A percentile compares a stretch with the other conserved stretches of the same genome.
Conservation (phyloP, 495 filamentous ascomycete species). For the Penicillium maclennaniae region DNA sequence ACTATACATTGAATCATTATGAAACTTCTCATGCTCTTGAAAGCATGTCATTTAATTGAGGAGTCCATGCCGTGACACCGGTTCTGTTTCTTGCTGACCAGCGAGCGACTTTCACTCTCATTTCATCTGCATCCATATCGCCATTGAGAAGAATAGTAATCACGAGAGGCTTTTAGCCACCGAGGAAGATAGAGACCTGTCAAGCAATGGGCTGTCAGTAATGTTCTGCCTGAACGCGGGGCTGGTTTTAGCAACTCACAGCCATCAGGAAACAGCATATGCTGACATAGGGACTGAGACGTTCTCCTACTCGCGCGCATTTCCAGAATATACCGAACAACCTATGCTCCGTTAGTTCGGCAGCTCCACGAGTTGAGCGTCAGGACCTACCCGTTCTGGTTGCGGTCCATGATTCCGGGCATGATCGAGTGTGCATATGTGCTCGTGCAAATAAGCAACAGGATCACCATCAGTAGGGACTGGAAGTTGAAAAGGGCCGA, state of each 20-base stretch:
- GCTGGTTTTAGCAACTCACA: constrained; percentile 46
- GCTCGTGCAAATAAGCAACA: constrained; percentile 93
- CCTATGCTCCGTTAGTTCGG: constrained; percentile 40
- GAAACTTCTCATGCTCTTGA: constrained; percentile 15
- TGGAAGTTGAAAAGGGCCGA: constrained; percentile 98
- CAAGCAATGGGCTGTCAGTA: constrained; percentile 7
- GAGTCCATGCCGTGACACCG: constrained; percentile 3
- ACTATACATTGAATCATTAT: constrained; percentile 32
- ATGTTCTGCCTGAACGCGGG: not conserved
- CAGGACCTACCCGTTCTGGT: constrained; percentile 73
- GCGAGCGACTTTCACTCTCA: not conserved
- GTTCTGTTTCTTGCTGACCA: not conserved
- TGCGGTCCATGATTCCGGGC: constrained; percentile 87
- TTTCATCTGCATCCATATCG: not conserved
- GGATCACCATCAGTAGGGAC: constrained; percentile 84
- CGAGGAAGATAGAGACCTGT: constrained; percentile 45
- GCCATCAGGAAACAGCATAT: constrained; percentile 94
- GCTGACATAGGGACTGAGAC: constrained; percentile 93
- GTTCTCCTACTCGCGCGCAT: constrained; percentile 86
- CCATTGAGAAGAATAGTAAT: not conserved
- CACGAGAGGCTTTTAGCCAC: constrained; percentile 21
- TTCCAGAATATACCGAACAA: constrained; percentile 95
- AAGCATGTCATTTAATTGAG: constrained; percentile 10
- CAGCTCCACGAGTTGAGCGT: not conserved
- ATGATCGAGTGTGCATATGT: constrained; percentile 88